Base-by-base conservation (phyloP, 345 rosid genomes). In the Arabis hirsuta region DNA sequence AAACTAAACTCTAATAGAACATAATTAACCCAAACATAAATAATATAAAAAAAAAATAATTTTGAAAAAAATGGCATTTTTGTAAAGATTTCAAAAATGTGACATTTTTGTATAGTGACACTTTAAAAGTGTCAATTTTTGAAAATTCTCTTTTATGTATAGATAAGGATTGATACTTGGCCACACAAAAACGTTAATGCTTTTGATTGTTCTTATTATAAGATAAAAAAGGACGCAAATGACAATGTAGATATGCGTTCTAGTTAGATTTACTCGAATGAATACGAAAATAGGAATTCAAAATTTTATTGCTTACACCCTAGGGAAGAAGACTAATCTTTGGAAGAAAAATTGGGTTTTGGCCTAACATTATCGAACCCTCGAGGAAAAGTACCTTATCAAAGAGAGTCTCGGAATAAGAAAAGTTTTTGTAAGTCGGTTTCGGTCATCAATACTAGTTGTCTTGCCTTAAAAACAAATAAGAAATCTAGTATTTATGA, bases 121-220 rank as follows among this genome's bases (percentile, higher is more conserved):
- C 16, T 16, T 16, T 16, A 16, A 16, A 16, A 16, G 16, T 16
- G 16, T 0, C 16, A 16, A 0, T 16, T 16, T 16, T 16, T 16
- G 16, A 16, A 16, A 16, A 16, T 16, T 16, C 0, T 16, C 16
- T 16, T 16, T 16, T 16, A 16, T 16, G 0, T 16, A 16, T 16
- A 16, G 16, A 53, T 53, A 53, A 34, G 10, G 36, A 53, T 53
- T 53, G 57, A 53, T 34, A 58, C 29, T 57, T 6, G 14, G 38
- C 29, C 14, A 38, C 62, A 57, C 46, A 29, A 19, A 39, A 58
- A 58, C 32, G 24, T 14, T 42, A 1, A 20, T 20, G 12, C n/a
- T 34, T 48, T 48, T 12, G 13, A 63, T 12, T 22, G 2, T 9
- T 44, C 8, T 27, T 14, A n/a, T 19, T 43, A 26, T 24, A 22